Evolutionary conservation across 2,329 filamentous ascomycete species (phyloP).

Genomic region (Metarhizium album): DNA sequence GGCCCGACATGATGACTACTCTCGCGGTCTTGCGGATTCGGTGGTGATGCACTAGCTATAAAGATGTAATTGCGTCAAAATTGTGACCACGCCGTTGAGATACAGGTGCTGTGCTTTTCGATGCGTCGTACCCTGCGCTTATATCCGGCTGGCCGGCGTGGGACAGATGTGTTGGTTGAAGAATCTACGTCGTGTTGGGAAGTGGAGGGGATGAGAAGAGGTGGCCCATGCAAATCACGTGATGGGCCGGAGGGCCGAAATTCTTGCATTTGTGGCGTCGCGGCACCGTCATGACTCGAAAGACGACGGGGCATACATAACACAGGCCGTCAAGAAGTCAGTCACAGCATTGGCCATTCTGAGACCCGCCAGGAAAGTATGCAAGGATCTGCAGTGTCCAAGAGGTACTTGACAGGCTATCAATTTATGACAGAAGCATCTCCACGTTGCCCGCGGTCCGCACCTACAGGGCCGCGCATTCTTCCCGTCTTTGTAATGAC

Average conservation of each 20-base stretch:
- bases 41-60: neutral
- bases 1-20: conserved; percentile 32
- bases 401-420: neutral
- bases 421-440: neutral
- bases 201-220: neutral
- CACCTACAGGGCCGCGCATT: neutral
- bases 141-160: neutral
- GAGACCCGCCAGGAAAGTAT: neutral
- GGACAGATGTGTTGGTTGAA: neutral
- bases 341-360: too few relatives aligned
- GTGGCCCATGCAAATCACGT: neutral
- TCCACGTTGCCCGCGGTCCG: conserved; percentile 1
- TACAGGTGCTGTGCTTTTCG: neutral
- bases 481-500: neutral
- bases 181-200: neutral
- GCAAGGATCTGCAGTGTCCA: neutral
- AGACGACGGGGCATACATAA: too few relatives aligned
- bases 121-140: neutral
- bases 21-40: neutral
- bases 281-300: too few relatives aligned
- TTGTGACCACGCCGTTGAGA: neutral
- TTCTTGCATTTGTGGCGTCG: neutral
- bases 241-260: neutral
- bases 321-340: too few relatives aligned
- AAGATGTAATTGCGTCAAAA: neutral